phyloP scores from a whole-genome alignment of 257 asterid species.

The Lycium barbarum region DNA sequence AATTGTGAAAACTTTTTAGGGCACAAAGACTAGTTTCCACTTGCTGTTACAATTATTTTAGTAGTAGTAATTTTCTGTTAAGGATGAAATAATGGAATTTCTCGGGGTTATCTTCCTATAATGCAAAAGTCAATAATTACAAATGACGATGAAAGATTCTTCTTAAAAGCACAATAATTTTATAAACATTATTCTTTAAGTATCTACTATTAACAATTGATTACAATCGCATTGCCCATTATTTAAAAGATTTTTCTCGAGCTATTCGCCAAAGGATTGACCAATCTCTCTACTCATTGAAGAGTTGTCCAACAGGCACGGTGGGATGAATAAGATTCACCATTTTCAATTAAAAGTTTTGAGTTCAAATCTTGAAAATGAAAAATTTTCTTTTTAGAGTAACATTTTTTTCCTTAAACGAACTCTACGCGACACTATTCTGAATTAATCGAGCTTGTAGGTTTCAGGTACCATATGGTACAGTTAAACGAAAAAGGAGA shows the following conservation, averaged over 20 bases:
- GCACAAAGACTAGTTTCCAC: neutral
- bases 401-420: neutral
- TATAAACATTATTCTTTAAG: neutral
- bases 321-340: no score
- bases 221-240: slow-evolving; percentile 28
- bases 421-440: accelerated
- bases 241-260: slow-evolving; percentile 49
- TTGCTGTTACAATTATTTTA: neutral
- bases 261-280: slow-evolving; percentile 53
- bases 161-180: slow-evolving; percentile 30
- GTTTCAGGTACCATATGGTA: neutral
- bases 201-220: slow-evolving; percentile 2
- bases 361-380: neutral
- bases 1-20: neutral
- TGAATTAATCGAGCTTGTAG: neutral
- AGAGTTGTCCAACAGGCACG: neutral
- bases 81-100: neutral
- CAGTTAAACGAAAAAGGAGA: neutral
- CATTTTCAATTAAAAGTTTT: neutral
- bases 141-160: slow-evolving; percentile 39
- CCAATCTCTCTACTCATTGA: slow-evolving; percentile 39
- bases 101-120: slow-evolving; percentile 16
- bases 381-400: neutral
- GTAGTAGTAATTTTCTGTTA: neutral
- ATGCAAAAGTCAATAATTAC: slow-evolving; percentile 31